Base-by-base conservation (phyloP, 768 basidiomycete species). In the Rhodotorula graminis region DNA sequence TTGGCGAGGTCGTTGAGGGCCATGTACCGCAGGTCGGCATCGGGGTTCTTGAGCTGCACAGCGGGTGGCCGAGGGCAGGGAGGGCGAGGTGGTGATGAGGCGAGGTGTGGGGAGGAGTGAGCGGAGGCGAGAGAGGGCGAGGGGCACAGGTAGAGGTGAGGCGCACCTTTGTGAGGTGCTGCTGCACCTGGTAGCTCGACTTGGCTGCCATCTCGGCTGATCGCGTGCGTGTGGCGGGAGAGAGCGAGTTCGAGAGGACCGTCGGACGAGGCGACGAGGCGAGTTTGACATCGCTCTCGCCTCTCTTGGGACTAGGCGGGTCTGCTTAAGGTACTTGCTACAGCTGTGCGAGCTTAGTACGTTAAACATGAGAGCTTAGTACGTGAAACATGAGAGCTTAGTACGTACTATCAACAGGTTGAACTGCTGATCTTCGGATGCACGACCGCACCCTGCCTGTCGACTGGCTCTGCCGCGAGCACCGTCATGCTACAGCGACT, bases 1-100 rank as follows among this genome's bases (percentile, higher is more conserved):
- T 86, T 86, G 86, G 92, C 90, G 76, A 98, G 82, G 82, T 99
- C 95, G 75, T 92, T 96, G 75, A 99, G 84, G 52, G 93, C 93
- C 95, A 97, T 98, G 81, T 92, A 76, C 62, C 75, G 64, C 53
- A 75, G 69, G 61, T 77, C 76, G 9, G 73, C 66, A 67, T 77
- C 76, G 19, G 70, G 73, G 63, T 77, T 72, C 69, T 72, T 72
- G 64, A 77, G 67, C 76, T 77, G 64, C 49, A 52, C 7, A 40
- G 16, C 42, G 31, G 14, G 23, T 5, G 2, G 0, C 40, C 4
- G 52, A 29, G 60, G 15, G 3, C 58, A 1, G 25, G 56, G 12
- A 49, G n/a, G 21, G 25, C 27, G 56, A 46, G 23, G 61, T 37
- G 33, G 59, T 16, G 47, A 42, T 29, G n/a, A 12, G 21, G 27